Conservation (phyloP, 1,284 basidiomycete species). For the Apiotrichum brassicae region DNA sequence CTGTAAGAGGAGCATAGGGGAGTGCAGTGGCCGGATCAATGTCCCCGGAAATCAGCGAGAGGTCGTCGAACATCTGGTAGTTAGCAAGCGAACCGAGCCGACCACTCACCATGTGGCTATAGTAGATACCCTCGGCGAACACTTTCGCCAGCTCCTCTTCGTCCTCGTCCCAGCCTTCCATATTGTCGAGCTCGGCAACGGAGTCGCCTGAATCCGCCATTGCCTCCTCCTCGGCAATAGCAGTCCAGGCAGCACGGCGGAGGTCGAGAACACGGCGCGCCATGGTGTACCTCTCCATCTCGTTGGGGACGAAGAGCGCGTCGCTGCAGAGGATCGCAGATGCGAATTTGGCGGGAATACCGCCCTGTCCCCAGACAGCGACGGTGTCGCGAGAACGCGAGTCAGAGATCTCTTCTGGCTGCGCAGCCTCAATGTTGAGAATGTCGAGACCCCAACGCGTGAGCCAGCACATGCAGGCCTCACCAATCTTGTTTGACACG, state of each 20-base stretch:
- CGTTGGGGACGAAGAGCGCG: slow-evolving; percentile 69
- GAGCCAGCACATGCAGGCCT: slow-evolving; percentile 82
- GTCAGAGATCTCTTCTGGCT: not conserved
- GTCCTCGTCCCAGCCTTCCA: slow-evolving; percentile 43
- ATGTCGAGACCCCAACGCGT: slow-evolving; percentile 77
- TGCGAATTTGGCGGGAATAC: slow-evolving; percentile 66
- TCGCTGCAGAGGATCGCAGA: slow-evolving; percentile 70
- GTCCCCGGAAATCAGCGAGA: slow-evolving; percentile 65
- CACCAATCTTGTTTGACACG: slow-evolving; percentile 81
- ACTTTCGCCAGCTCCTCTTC: slow-evolving; percentile 54
- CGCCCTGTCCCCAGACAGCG: slow-evolving; percentile 61
- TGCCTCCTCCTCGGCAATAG: slow-evolving; percentile 12
- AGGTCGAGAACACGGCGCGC: slow-evolving; percentile 71
- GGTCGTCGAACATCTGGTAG: slow-evolving; percentile 63
- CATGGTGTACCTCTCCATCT: slow-evolving; percentile 72
- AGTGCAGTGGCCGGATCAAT: slow-evolving; percentile 62
- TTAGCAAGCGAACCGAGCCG: not conserved
- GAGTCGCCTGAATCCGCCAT: not conserved
- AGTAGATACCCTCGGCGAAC: slow-evolving; percentile 76
- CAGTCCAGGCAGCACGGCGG: slow-evolving; percentile 50
- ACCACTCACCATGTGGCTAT: slow-evolving; percentile 70
- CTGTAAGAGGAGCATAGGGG: slow-evolving; percentile 61
- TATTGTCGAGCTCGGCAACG: slow-evolving; percentile 5
- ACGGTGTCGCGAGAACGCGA: not conserved
- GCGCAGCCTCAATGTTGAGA: slow-evolving; percentile 59